A percentile compares a stretch with the other conserved stretches of the same genome.
Evolutionary conservation across 23 red algal species (phyloP).

Genomic region (Cyanidioschyzon merolae): DNA sequence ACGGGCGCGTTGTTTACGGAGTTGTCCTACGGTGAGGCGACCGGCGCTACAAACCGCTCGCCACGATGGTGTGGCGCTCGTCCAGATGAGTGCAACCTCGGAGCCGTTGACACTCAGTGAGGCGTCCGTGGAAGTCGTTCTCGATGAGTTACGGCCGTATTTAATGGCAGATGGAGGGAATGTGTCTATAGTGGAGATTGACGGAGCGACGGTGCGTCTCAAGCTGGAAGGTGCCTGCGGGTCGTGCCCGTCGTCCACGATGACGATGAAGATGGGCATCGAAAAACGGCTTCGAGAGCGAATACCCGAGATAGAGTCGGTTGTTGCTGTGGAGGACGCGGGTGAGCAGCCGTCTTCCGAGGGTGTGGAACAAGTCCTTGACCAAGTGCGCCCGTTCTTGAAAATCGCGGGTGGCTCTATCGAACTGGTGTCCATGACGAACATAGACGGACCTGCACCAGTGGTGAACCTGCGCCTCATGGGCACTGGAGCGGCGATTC

Average conservation of each 20-base stretch:
- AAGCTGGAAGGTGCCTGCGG: slow-evolving; percentile 81
- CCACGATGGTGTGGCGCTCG: no score
- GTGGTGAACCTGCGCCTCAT: slow-evolving; percentile 49
- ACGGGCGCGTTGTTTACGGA: no score
- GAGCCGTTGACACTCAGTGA: neutral
- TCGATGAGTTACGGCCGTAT: slow-evolving; percentile 94
- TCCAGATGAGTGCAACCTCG: neutral
- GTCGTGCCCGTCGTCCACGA: slow-evolving; percentile 58
- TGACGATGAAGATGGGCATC: slow-evolving; percentile 97
- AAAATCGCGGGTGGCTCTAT: slow-evolving; percentile 94
- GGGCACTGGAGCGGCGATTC: slow-evolving; percentile 70
- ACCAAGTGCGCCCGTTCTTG: slow-evolving; percentile 91
- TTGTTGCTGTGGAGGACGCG: slow-evolving; percentile 57
- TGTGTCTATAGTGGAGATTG: slow-evolving; percentile 76
- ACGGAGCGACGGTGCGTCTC: slow-evolving; percentile 87
- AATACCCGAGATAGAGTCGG: slow-evolving; percentile 93
- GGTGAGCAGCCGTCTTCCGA: slow-evolving; percentile 61
- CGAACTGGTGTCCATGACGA: slow-evolving; percentile 33
- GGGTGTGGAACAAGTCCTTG: slow-evolving; percentile 66
- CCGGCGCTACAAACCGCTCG: no score
- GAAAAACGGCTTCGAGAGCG: slow-evolving; percentile 62
- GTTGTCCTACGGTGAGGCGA: no score
- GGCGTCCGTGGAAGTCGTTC: slow-evolving; percentile 68
- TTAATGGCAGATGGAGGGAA: slow-evolving; percentile 95
- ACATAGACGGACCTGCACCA: slow-evolving; percentile 41